phyloP scores from a whole-genome alignment of 495 filamentous ascomycete genomes.

The Penicillium tannophilum region DNA sequence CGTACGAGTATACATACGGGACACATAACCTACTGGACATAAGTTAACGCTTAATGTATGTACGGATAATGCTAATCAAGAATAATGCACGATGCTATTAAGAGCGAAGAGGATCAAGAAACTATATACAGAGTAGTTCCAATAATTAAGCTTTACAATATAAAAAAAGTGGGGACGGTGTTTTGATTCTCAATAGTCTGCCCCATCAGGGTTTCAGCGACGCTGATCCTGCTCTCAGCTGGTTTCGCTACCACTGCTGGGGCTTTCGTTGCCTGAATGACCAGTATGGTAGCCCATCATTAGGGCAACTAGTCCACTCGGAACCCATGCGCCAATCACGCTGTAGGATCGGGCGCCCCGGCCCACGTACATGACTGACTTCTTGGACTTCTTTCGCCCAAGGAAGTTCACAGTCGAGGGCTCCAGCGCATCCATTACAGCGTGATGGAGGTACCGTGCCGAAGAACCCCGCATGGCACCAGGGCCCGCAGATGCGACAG shows the following conservation, averaged over 20 bases:
- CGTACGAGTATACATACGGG: neutral
- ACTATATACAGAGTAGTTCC: slow-evolving; percentile 19
- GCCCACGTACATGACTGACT: slow-evolving; percentile 69
- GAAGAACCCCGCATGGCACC: slow-evolving; percentile 61
- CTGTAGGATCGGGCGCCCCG: slow-evolving; percentile 80
- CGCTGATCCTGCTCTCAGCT: slow-evolving; percentile 40
- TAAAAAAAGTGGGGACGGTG: neutral
- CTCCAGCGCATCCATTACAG: slow-evolving; percentile 84
- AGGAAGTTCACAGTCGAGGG: slow-evolving; percentile 39
- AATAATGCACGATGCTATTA: slow-evolving; percentile 15
- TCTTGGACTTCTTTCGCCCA: slow-evolving; percentile 41
- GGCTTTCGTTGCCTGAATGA: slow-evolving; percentile 20
- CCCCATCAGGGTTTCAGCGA: neutral
- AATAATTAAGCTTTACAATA: slow-evolving; percentile 2
- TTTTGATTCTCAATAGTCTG: neutral
- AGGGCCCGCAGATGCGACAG: slow-evolving; percentile 44
- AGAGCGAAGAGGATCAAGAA: slow-evolving; percentile 28
- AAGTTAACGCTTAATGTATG: neutral
- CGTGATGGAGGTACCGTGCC: slow-evolving; percentile 74
- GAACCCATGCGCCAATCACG: slow-evolving; percentile 84
- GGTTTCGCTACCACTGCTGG: slow-evolving; percentile 43
- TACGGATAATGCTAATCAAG: slow-evolving; percentile 14
- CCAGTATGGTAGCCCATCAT: slow-evolving; percentile 77
- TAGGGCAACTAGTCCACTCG: slow-evolving; percentile 75
- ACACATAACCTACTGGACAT: neutral